Percentiles rank a stretch among this genome's conserved stretches.
Conservation (phyloP, 768 basidiomycete species). For the Amanita subjunquillea region DNA sequence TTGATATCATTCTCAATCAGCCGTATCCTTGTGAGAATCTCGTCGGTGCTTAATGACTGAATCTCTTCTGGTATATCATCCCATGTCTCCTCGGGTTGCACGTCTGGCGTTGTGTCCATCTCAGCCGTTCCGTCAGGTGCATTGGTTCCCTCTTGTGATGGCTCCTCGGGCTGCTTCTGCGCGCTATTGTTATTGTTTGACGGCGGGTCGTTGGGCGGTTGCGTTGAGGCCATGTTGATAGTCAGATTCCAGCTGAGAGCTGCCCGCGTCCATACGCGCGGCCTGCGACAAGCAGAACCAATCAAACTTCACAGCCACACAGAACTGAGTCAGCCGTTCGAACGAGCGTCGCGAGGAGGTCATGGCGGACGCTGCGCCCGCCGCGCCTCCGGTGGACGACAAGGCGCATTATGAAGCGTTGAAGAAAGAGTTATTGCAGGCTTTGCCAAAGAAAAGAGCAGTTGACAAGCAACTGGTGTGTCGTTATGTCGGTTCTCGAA, state of each 20-base stretch:
- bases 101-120: conserved; percentile 74
- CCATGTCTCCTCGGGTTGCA: conserved; percentile 69
- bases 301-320: conserved; percentile 5
- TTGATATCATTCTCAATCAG: conserved; percentile 97
- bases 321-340: too few species aligned
- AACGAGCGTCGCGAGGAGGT: background rate
- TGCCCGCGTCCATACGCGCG: conserved; percentile 24
- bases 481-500: conserved; percentile 5
- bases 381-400: conserved; percentile 47
- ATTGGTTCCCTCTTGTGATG: conserved; percentile 21
- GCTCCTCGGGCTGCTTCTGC: conserved; percentile 39
- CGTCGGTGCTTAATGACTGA: conserved; percentile 65
- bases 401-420: conserved; percentile 61
- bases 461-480: conserved; percentile 72
- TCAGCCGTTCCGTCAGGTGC: conserved; percentile 21
- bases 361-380: conserved; percentile 29
- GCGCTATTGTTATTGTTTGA: conserved; percentile 18
- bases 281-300: conserved; percentile 14
- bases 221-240: conserved; percentile 42
- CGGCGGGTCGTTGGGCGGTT: conserved; percentile 38
- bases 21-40: conserved; percentile 80
- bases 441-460: conserved; percentile 63
- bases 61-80: conserved; percentile 91
- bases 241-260: conserved; percentile 19
- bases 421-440: conserved; percentile 66